These are phyloP conservation scores for Aristolochia contorta DNA, from an alignment of 164 flowering plant genomes.

Conservation along the genomic window DNA sequence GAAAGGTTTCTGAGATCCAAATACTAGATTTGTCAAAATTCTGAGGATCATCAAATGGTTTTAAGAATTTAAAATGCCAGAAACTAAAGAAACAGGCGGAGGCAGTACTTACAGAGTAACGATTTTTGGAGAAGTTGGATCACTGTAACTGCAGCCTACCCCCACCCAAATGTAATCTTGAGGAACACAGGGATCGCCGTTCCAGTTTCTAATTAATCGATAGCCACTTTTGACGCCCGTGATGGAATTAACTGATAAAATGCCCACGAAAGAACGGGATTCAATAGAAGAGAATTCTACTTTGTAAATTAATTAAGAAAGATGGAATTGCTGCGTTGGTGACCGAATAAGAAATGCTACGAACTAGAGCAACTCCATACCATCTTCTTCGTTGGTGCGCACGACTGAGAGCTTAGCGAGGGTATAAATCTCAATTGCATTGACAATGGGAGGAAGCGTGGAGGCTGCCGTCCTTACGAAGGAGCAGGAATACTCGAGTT, in stretches of 20 bases:
- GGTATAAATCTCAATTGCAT: conserved; percentile 32
- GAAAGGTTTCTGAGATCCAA: not conserved
- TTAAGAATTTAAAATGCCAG: no score
- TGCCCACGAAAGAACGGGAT: not conserved
- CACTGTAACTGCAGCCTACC: conserved; percentile 22
- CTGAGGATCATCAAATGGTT: no score
- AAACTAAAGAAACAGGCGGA: not conserved
- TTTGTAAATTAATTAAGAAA: no score
- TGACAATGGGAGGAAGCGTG: conserved; percentile 36
- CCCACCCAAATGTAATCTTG: conserved; percentile 30
- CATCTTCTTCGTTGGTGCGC: not conserved
- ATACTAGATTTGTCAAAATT: not conserved
- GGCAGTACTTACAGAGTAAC: not conserved
- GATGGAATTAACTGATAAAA: conserved; percentile 27
- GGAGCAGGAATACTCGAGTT: conserved; percentile 5
- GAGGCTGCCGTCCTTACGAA: conserved; percentile 17
- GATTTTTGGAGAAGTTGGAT: not conserved
- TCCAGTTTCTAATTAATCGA: conserved; percentile 30
- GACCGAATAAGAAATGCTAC: no score
- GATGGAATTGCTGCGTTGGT: no score
- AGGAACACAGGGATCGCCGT: conserved; percentile 55
- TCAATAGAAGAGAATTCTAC: no score
- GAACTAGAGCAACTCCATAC: not conserved
- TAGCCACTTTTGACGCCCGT: conserved; percentile 23
- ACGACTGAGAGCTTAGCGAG: not conserved